Conservation (phyloP, 2,329 filamentous ascomycete species). For the Phialemonium atrogriseum region DNA sequence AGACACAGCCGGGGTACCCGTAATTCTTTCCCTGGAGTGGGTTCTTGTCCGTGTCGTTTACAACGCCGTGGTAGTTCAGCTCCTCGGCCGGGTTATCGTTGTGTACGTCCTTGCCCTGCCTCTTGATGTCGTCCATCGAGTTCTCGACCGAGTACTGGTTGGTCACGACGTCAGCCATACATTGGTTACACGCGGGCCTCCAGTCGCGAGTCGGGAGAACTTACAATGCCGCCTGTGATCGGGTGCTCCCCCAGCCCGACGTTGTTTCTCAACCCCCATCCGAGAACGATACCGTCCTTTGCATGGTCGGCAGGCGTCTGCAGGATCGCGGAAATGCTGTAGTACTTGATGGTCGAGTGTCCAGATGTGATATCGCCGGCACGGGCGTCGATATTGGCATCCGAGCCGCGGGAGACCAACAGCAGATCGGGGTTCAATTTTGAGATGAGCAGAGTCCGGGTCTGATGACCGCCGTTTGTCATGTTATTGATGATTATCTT, state of each 20-base stretch:
- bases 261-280: slow-evolving; percentile 38
- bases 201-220: no score
- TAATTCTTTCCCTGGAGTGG: slow-evolving; percentile 40
- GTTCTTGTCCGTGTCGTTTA: slow-evolving; percentile 34
- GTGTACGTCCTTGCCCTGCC: slow-evolving; percentile 43
- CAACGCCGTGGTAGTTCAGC: slow-evolving; percentile 54
- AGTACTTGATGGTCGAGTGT: slow-evolving; percentile 3
- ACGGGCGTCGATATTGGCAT: not conserved
- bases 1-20: slow-evolving; percentile 45
- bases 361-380: not conserved
- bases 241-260: slow-evolving; percentile 49
- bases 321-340: slow-evolving; percentile 13
- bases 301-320: not conserved
- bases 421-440: slow-evolving; percentile 34
- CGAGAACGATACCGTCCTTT: slow-evolving; percentile 39
- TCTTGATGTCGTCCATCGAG: slow-evolving; percentile 47
- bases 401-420: slow-evolving; percentile 24
- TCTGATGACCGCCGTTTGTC: slow-evolving; percentile 35
- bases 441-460: slow-evolving; percentile 41
- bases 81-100: slow-evolving; percentile 57
- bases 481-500: slow-evolving; percentile 38
- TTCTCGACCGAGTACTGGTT: slow-evolving; percentile 47
- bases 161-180: not conserved
- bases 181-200: no score
- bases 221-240: slow-evolving; percentile 17